Percentiles rank a stretch among this genome's conserved stretches.
phyloP scores from a whole-genome alignment of 1,139 yeast genomes.

The Eremothecium cymbalariae region DNA sequence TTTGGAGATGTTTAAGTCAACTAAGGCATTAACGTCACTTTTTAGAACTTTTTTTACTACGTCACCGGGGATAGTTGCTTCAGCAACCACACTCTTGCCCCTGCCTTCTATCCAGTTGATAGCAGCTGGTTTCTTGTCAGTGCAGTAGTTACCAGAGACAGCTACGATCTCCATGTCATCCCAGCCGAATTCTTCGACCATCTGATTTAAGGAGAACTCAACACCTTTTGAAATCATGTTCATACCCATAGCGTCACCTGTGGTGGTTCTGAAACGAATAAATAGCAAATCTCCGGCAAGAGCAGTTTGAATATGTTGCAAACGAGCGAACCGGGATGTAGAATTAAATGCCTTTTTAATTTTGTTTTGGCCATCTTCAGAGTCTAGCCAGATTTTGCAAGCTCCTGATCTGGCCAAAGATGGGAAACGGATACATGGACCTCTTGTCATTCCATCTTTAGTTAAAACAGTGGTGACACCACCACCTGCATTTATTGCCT shows the following conservation, averaged over 20 bases:
- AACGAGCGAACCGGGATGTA: constrained; percentile 93
- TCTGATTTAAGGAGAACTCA: constrained; percentile 71
- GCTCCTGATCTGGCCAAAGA: constrained; percentile 81
- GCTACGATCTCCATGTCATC: constrained; percentile 89
- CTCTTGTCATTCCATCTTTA: constrained; percentile 98
- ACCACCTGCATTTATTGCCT: constrained; percentile 95
- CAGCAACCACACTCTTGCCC: constrained; percentile 98
- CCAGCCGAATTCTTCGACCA: constrained; percentile 88
- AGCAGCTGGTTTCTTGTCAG: constrained; percentile 96
- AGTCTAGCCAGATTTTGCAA: constrained; percentile 91
- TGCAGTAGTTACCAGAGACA: constrained; percentile 94
- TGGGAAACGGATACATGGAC: constrained; percentile 92
- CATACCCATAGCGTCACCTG: constrained; percentile 99
- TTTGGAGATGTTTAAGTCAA: constrained; percentile 79
- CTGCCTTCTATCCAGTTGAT: constrained; percentile 99
- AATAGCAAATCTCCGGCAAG: constrained; percentile 88
- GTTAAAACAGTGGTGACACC: constrained; percentile 90
- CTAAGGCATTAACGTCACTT: constrained; percentile 86
- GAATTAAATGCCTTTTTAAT: constrained; percentile 91
- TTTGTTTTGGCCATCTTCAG: constrained; percentile 79
- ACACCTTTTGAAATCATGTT: constrained; percentile 99
- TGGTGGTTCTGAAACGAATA: constrained; percentile 89
- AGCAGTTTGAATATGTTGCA: constrained; percentile 85
- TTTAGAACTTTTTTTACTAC: constrained; percentile 76
- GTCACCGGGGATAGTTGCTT: constrained; percentile 78